Evolutionary conservation across 225 moss, liverwort and hornwort genomes (phyloP), one percentile per base, ranked within the genome.

Genomic region (Lunularia cruciata): DNA sequence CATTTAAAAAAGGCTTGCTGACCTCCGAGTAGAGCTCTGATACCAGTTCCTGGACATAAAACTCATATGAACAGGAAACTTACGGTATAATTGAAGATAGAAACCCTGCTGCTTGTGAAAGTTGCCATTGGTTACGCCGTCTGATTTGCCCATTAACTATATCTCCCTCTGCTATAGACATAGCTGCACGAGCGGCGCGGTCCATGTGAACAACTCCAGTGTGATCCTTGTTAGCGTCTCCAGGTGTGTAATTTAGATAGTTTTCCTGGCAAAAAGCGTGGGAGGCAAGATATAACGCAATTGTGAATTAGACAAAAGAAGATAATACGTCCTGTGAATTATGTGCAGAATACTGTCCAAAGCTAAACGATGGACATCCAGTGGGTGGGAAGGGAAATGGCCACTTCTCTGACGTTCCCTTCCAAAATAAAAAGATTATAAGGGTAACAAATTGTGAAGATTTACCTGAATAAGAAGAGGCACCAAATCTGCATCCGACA

Each of bases 51-150:
- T n/a, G n/a, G n/a, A n/a, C n/a, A n/a, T n/a, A n/a, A n/a, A n/a
- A n/a, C n/a, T n/a, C n/a, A n/a, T n/a, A n/a, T n/a, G n/a, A n/a
- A n/a, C n/a, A n/a, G n/a, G n/a, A n/a, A 27, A 60, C 83, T 61
- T 88, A 98, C 96, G 98, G 98, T 63, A 98, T 93, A 46, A 98
- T 85, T 31, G 93, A 86, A 54, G 93, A 85, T 87, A 93, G 83
- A 70, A 89, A 98, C 68, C 91, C 98, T 45, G 85, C 91, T 69
- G 86, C 85, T 74, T 98, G 98, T 34, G 86, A 84, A 48, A 91
- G 93, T 74, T 93, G 92, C 98, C 98, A 98, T 72, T 93, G 98
- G 47, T 92, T 85, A 52, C 73, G 86, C 67, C 93, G 77, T 75
- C 93, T 78, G 36, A 98, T 90, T 75, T 98, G 92, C 15, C 84